A percentile compares a stretch with the other conserved stretches of the same genome.
These are phyloP conservation scores for Pachyrhizus erosus DNA, from an alignment of 306 rosid genomes.

Conservation along the genomic window DNA sequence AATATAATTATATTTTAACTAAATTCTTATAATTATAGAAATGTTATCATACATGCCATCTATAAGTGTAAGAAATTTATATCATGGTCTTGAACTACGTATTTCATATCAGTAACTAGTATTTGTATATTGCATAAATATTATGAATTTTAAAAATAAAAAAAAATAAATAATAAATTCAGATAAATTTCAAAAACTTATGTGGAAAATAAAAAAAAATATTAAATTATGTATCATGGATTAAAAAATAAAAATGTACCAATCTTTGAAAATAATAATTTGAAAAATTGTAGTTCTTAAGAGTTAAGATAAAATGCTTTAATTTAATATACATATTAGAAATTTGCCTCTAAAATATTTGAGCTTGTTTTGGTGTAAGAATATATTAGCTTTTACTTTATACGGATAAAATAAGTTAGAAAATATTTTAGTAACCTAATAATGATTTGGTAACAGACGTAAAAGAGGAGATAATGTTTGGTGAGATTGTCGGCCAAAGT, in stretches of 20 bases:
- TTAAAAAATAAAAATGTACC: neutral
- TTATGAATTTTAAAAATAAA: neutral
- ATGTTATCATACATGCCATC: too few relatives aligned
- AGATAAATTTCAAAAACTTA: neutral
- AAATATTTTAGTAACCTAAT: neutral
- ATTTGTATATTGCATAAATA: neutral
- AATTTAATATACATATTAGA: neutral
- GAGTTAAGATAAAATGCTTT: neutral
- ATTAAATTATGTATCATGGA: neutral
- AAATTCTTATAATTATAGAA: too few relatives aligned
- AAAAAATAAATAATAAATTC: neutral
- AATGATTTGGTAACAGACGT: neutral
- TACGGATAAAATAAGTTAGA: neutral
- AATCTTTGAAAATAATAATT: neutral
- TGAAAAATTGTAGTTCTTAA: neutral
- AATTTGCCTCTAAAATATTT: neutral
- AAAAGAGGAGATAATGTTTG: conserved; percentile 32
- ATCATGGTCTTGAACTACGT: neutral
- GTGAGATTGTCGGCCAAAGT: conserved; percentile 30
- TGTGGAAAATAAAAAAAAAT: neutral
- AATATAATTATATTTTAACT: too few relatives aligned
- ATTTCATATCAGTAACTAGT: neutral
- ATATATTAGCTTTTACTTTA: neutral
- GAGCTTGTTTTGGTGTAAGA: neutral
- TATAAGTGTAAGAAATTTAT: too few relatives aligned